phyloP scores from a whole-genome alignment of 441 rosid genomes.

The Pelargonium fulgidum region DNA sequence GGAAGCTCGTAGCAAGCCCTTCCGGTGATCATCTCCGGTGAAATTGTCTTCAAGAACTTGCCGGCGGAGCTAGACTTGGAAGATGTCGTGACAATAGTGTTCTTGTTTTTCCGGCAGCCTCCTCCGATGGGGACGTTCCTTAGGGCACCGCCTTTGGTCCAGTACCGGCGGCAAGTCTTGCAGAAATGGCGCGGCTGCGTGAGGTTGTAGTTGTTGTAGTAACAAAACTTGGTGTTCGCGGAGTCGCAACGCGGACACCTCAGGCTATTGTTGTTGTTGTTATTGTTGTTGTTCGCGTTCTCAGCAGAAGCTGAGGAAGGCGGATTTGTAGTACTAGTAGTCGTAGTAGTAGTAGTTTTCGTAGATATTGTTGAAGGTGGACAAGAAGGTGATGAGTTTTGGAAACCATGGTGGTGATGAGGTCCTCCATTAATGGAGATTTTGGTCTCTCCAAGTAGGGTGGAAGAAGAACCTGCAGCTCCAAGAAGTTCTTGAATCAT shows the following conservation, averaged over 20 bases:
- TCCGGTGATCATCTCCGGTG: conserved; percentile 29
- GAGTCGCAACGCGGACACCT: conserved; percentile 75
- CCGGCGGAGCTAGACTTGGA: conserved; percentile 28
- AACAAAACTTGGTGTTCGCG: conserved; percentile 68
- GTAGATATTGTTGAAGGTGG: conserved; percentile 23
- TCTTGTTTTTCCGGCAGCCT: conserved; percentile 64
- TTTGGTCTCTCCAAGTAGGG: conserved; percentile 32
- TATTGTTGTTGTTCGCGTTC: conserved; percentile 10
- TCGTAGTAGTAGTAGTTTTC: conserved; percentile 7
- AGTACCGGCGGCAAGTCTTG: conserved; percentile 78
- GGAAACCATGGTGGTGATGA: conserved; percentile 24
- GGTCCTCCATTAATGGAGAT: conserved; percentile 29
- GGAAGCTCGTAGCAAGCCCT: conserved; percentile 39
- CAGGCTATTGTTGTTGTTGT: conserved; percentile 22
- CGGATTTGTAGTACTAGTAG: conserved; percentile 18
- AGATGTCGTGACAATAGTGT: conserved; percentile 32
- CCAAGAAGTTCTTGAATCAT: conserved; percentile 76
- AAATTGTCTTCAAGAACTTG: conserved; percentile 36
- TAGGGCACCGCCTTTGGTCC: conserved; percentile 76
- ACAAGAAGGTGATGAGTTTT: conserved; percentile 35
- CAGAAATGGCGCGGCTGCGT: conserved; percentile 83
- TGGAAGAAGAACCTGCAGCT: conserved; percentile 23
- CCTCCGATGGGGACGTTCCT: conserved; percentile 77
- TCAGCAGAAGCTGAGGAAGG: conserved; percentile 37
- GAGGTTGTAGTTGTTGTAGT: conserved; percentile 77